Percentiles rank a stretch among this genome's conserved stretches.
These are phyloP conservation scores for Climacium dendroides DNA, from an alignment of 225 moss, liverwort and hornwort species.

Conservation along the genomic window DNA sequence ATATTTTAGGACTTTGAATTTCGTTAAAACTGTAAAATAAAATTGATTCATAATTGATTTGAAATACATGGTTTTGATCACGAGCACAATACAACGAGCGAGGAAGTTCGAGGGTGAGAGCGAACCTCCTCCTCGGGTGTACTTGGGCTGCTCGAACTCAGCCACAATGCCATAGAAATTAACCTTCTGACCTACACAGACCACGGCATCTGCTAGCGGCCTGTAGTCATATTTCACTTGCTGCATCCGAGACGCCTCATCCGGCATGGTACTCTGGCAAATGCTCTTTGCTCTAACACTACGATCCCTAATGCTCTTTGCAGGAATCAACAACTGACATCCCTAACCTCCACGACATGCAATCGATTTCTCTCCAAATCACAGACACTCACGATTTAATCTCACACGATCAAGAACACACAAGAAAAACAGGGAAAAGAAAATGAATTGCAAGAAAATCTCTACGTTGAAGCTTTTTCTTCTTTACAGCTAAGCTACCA, in stretches of 20 bases:
- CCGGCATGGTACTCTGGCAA: neutral
- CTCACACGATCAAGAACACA: neutral
- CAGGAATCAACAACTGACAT: neutral
- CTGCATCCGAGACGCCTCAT: constrained; percentile 8
- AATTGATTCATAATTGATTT: neutral
- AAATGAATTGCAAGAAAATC: no score
- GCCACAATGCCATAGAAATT: constrained; percentile 79
- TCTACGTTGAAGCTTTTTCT: neutral
- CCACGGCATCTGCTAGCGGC: constrained; percentile 40
- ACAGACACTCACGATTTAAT: neutral
- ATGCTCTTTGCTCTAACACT: neutral
- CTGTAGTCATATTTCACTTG: constrained; percentile 46
- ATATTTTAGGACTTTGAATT: neutral
- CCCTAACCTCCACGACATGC: neutral
- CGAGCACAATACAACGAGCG: neutral
- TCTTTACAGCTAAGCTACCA: neutral
- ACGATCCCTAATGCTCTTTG: neutral
- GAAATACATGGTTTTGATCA: neutral
- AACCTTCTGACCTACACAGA: constrained; percentile 41
- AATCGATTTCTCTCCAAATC: neutral
- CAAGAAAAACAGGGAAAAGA: neutral
- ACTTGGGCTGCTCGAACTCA: constrained; percentile 75
- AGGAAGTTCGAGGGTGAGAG: neutral
- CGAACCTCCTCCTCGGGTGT: constrained; percentile 48
- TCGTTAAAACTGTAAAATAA: neutral